Percentiles rank a stretch among this genome's conserved stretches.
These are phyloP conservation scores for Phialocephala subalpina DNA, from an alignment of 2,329 filamentous ascomycete genomes.

Conservation along the genomic window DNA sequence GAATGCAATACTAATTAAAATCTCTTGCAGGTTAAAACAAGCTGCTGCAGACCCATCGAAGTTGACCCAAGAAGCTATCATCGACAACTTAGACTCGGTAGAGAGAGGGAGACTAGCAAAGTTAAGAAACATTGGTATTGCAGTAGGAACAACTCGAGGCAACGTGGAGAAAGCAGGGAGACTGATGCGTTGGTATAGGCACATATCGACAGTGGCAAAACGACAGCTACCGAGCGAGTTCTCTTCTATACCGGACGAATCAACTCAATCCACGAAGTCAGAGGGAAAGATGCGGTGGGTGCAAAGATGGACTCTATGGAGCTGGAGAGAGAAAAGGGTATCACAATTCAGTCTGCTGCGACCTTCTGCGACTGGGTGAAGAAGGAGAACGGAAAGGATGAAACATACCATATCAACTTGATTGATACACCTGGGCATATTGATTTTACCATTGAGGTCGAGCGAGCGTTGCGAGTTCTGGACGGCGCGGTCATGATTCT, in stretches of 20 bases:
- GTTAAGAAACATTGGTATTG: conserved; percentile 98
- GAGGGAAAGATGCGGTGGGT: conserved; percentile 91
- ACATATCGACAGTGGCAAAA: conserved; percentile 99
- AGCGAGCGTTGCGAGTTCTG: conserved; percentile 90
- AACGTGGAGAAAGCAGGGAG: neutral
- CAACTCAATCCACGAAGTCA: conserved; percentile 95
- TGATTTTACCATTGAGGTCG: conserved; percentile 98
- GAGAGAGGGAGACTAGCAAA: conserved; percentile 81
- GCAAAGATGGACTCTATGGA: conserved; percentile 99
- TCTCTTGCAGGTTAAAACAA: conserved; percentile 37
- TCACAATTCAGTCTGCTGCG: conserved; percentile 97
- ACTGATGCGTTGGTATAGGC: conserved; percentile 60
- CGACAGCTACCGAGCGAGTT: conserved; percentile 93
- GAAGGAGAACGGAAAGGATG: conserved; percentile 81
- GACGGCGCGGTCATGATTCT: conserved; percentile 99
- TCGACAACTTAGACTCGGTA: conserved; percentile 56
- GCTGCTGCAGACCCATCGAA: conserved; percentile 38
- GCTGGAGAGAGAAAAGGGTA: conserved; percentile 96
- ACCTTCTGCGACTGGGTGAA: conserved; percentile 98
- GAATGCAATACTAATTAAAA: neutral
- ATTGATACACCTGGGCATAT: conserved; percentile 99
- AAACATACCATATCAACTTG: conserved; percentile 96
- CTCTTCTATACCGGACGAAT: conserved; percentile 98
- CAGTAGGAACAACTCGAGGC: conserved; percentile 62
- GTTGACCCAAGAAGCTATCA: conserved; percentile 39